phyloP scores from a whole-genome alignment of 148 eudicot genomes.

The Cornus controversa region DNA sequence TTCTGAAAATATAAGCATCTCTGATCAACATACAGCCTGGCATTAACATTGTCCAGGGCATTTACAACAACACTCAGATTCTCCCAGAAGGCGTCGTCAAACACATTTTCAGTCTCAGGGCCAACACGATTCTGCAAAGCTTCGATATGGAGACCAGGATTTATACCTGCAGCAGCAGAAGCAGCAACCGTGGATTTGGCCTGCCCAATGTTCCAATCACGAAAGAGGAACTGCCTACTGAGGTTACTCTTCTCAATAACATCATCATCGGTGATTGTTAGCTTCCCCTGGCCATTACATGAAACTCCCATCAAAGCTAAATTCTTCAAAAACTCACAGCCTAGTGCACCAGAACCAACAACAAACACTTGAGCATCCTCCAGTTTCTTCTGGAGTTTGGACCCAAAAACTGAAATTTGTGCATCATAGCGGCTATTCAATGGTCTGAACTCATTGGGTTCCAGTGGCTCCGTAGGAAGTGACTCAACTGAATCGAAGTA shows the following conservation, averaged over 20 bases:
- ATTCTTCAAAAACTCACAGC: slow-evolving; percentile 92
- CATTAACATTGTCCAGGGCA: slow-evolving; percentile 91
- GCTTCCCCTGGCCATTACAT: slow-evolving; percentile 62
- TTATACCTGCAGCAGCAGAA: slow-evolving; percentile 66
- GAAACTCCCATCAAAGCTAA: slow-evolving; percentile 94
- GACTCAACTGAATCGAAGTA: slow-evolving; percentile 94
- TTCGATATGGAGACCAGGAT: slow-evolving; percentile 54
- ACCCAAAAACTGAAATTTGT: slow-evolving; percentile 92
- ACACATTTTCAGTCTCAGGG: slow-evolving; percentile 82
- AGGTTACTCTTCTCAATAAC: slow-evolving; percentile 95
- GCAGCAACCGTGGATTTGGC: slow-evolving; percentile 97
- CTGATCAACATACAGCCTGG: slow-evolving; percentile 89
- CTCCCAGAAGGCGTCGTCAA: slow-evolving; percentile 86
- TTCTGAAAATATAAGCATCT: slow-evolving; percentile 89
- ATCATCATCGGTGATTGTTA: slow-evolving; percentile 92
- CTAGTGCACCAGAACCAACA: slow-evolving; percentile 95
- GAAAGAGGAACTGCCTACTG: slow-evolving; percentile 87
- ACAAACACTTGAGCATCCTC: slow-evolving; percentile 73
- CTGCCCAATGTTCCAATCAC: slow-evolving; percentile 98
- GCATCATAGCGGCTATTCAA: slow-evolving; percentile 84
- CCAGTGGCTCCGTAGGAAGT: slow-evolving; percentile 70
- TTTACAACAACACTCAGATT: slow-evolving; percentile 67
- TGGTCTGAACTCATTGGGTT: slow-evolving; percentile 61
- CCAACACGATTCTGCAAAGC: slow-evolving; percentile 95
- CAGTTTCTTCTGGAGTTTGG: slow-evolving; percentile 76